phyloP scores from a whole-genome alignment of 1,139 yeast genomes.

The Wickerhamiella pararugosa region DNA sequence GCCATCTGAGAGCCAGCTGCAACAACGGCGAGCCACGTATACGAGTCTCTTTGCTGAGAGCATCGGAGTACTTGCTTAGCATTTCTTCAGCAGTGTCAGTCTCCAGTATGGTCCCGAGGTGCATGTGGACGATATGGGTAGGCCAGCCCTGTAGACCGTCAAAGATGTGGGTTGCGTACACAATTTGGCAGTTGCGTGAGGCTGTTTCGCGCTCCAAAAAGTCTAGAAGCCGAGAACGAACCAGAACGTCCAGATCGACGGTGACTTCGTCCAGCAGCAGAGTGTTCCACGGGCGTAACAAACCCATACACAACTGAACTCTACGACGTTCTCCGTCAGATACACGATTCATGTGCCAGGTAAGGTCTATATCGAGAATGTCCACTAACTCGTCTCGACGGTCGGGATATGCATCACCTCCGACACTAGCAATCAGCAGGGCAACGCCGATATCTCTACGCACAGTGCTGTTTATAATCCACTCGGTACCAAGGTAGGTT shows the following conservation, averaged over 20 bases:
- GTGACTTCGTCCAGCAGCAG: conserved; percentile 86
- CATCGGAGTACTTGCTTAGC: conserved; percentile 2
- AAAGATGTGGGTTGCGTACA: conserved; percentile 93
- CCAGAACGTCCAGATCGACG: conserved; percentile 87
- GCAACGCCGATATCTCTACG: conserved; percentile 82
- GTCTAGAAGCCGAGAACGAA: conserved; percentile 54
- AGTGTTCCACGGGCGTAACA: conserved; percentile 77
- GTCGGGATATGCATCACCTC: conserved; percentile 59
- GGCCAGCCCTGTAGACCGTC: conserved; percentile 92
- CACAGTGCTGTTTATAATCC: conserved; percentile 88
- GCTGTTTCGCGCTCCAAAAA: conserved; percentile 61
- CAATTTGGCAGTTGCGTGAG: conserved; percentile 40
- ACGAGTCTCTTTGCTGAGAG: conserved; percentile 8
- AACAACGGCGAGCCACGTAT: conserved; percentile 25
- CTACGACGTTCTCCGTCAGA: conserved; percentile 93
- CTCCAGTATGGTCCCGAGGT: conserved; percentile 39
- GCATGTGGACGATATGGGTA: conserved; percentile 65
- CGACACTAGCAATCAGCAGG: conserved; percentile 63
- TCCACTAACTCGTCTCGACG: conserved; percentile 63
- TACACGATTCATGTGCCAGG: conserved; percentile 84
- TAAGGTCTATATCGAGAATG: conserved; percentile 67
- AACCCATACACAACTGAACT: conserved; percentile 88
- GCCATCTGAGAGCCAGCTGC: conserved; percentile 29
- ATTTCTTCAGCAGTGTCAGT: conserved; percentile 10
- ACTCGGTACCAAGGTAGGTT: conserved; percentile 92